A percentile compares a stretch with the other conserved stretches of the same genome.
phyloP scores from a whole-genome alignment of 257 asterid species.

The Dorcoceras hygrometricum region DNA sequence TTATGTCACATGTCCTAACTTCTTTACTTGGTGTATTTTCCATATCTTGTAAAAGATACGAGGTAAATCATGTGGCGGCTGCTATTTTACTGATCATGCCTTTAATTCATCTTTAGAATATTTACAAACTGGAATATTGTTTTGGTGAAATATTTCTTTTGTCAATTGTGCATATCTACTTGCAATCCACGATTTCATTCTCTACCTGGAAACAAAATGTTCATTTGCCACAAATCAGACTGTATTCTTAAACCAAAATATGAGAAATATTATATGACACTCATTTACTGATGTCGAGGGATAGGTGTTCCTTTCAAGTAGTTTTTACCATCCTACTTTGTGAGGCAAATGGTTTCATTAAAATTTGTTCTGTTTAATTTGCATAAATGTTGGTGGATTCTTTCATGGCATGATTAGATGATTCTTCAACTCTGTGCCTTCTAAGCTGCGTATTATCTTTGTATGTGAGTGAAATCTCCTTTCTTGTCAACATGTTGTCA shows the following conservation, averaged over 20 bases:
- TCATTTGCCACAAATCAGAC: background rate
- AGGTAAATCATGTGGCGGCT: background rate
- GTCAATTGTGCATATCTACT: background rate
- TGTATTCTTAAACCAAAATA: background rate
- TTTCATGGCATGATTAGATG: background rate
- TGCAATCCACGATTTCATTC: background rate
- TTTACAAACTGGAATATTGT: background rate
- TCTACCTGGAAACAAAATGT: background rate
- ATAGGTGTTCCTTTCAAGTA: background rate
- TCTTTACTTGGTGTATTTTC: background rate
- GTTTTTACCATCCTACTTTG: background rate
- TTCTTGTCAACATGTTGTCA: background rate
- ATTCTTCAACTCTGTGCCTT: background rate
- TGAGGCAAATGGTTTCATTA: background rate
- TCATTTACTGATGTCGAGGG: constrained; percentile 4
- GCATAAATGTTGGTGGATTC: background rate
- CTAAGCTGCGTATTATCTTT: background rate
- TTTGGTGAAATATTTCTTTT: background rate
- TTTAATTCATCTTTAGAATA: background rate
- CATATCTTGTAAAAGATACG: background rate
- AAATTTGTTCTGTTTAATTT: background rate
- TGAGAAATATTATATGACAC: background rate
- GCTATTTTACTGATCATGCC: background rate
- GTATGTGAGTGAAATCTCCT: background rate
- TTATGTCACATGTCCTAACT: background rate